Percentiles rank a stretch among this genome's conserved stretches.
Evolutionary conservation across 768 basidiomycete genomes (phyloP).

Genomic region (Imleria badia): DNA sequence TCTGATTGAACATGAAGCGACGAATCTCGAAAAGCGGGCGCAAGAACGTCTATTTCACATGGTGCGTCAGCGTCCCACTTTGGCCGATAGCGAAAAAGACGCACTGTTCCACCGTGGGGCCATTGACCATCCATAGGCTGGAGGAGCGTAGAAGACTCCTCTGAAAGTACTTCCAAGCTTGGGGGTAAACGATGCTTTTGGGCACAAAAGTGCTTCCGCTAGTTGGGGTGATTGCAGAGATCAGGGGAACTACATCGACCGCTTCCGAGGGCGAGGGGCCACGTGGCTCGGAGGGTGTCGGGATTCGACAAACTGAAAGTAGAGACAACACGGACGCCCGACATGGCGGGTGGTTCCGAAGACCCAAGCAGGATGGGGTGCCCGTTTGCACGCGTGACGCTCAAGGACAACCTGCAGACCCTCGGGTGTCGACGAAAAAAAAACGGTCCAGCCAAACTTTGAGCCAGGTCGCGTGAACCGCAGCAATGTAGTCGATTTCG

Average conservation of each 20-base stretch:
- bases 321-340: slow-evolving; percentile 16
- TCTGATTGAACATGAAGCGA: slow-evolving; percentile 34
- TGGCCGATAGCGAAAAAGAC: background rate
- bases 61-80: background rate
- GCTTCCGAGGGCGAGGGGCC: slow-evolving; percentile 13
- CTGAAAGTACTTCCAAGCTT: slow-evolving; percentile 23
- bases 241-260: slow-evolving; percentile 23
- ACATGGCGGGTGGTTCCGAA: slow-evolving; percentile 8
- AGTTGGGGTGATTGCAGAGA: slow-evolving; percentile 28
- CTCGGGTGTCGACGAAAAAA: slow-evolving; percentile 29
- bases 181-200: slow-evolving; percentile 32
- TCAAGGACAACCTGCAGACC: slow-evolving; percentile 25
- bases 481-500: slow-evolving; percentile 31
- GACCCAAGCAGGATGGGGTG: slow-evolving; percentile 22
- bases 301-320: slow-evolving; percentile 16
- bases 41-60: slow-evolving; percentile 24
- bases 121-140: slow-evolving; percentile 31
- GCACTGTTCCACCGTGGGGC: slow-evolving; percentile 33
- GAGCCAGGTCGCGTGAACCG: slow-evolving; percentile 32
- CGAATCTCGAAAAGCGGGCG: slow-evolving; percentile 33
- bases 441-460: slow-evolving; percentile 24
- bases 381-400: slow-evolving; percentile 23
- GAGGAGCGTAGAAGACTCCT: slow-evolving; percentile 30
- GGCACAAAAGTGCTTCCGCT: slow-evolving; percentile 33
- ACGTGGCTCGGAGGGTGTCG: slow-evolving; percentile 8